A percentile compares a stretch with the other conserved stretches of the same genome.
These are phyloP conservation scores for Ogataea dorogensis DNA, from an alignment of 805 yeast genomes.

Conservation along the genomic window DNA sequence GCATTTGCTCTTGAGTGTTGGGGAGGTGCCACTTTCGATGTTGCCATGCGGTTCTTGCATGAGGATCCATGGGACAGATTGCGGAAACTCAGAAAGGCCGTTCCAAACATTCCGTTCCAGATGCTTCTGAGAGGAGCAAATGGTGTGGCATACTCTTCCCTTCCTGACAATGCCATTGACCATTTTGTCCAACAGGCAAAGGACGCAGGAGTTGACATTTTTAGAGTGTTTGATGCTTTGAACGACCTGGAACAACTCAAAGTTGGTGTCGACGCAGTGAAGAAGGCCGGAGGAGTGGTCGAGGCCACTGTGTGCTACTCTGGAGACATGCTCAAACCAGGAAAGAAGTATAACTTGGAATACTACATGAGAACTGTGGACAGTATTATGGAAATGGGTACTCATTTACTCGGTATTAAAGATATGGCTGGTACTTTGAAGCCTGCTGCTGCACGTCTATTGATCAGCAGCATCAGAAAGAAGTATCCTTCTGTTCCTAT, in stretches of 20 bases:
- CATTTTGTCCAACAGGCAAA: constrained; percentile 95
- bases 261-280: constrained; percentile 97
- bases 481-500: constrained; percentile 92
- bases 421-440: constrained; percentile 99
- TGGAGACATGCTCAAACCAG: constrained; percentile 96
- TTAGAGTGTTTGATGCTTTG: constrained; percentile 96
- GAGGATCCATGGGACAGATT: constrained; percentile 99
- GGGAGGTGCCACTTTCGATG: constrained; percentile 99
- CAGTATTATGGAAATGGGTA: constrained; percentile 86
- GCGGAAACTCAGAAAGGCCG: constrained; percentile 79
- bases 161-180: constrained; percentile 98
- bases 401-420: constrained; percentile 95
- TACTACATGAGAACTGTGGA: constrained; percentile 84
- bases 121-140: constrained; percentile 99
- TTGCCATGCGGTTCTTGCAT: constrained; percentile 95
- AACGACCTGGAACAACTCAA: constrained; percentile 94
- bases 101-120: constrained; percentile 99
- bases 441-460: constrained; percentile 85
- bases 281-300: constrained; percentile 97
- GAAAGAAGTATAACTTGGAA: constrained; percentile 92
- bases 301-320: constrained; percentile 98
- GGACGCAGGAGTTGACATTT: constrained; percentile 93
- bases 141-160: constrained; percentile 96
- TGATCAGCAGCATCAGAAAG: constrained; percentile 78
- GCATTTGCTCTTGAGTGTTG: constrained; percentile 98